These are phyloP conservation scores for Russula brevipes DNA, from an alignment of 768 basidiomycete species.

Conservation along the genomic window DNA sequence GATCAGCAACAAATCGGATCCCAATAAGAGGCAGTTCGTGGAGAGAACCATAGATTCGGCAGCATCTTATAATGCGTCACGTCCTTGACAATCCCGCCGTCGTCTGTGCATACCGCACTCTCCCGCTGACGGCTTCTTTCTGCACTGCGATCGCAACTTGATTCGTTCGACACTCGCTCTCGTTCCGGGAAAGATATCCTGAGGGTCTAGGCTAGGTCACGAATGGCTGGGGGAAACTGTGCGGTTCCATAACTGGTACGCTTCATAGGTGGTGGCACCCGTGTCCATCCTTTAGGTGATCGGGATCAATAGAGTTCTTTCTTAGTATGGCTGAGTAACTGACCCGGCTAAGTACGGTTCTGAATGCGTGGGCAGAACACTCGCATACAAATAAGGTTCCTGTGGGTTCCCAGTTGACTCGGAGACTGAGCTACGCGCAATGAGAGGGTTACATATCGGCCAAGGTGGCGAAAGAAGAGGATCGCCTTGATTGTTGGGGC, in stretches of 20 bases:
- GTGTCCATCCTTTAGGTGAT: conserved; percentile 2
- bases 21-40: background rate
- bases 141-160: conserved; percentile 15
- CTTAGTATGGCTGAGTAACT: background rate
- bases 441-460: conserved; percentile 13
- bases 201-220: conserved; percentile 7
- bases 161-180: conserved; percentile 10
- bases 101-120: conserved; percentile 9
- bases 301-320: background rate
- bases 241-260: conserved; percentile 16
- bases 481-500: conserved; percentile 4
- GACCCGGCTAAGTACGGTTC: conserved; percentile 19
- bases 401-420: conserved; percentile 13
- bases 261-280: conserved; percentile 16
- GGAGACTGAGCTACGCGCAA: conserved; percentile 12
- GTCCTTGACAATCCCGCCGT: conserved; percentile 13
- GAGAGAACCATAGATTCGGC: background rate
- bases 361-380: background rate
- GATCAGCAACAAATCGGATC: background rate
- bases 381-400: conserved; percentile 15
- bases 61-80: background rate
- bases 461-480: conserved; percentile 18
- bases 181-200: conserved; percentile 2
- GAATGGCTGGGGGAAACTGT: conserved; percentile 10
- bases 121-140: conserved; percentile 16